A percentile compares a stretch with the other conserved stretches of the same genome.
Evolutionary conservation across 1,284 basidiomycete species (phyloP).

Genomic region (Ustilago hordei): DNA sequence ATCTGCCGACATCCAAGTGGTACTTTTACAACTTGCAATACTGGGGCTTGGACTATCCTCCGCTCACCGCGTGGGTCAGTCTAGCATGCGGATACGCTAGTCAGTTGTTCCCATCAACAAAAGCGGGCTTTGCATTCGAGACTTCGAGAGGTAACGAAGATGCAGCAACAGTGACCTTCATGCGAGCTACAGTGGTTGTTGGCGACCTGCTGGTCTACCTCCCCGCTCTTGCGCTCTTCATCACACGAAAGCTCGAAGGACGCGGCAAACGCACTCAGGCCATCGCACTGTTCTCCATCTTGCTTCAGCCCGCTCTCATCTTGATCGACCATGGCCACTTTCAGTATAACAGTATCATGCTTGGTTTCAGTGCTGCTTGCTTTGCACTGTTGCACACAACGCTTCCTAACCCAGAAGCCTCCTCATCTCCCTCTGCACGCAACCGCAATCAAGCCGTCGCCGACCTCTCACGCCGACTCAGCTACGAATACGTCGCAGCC

Average conservation of each 20-base stretch:
- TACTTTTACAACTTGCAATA: conserved; percentile 87
- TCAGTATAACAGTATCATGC: conserved; percentile 73
- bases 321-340: conserved; percentile 92
- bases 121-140: conserved; percentile 75
- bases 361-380: conserved; percentile 61
- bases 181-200: conserved; percentile 81
- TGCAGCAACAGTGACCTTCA: conserved; percentile 75
- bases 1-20: conserved; percentile 81
- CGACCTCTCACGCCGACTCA: conserved; percentile 61
- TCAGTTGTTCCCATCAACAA: conserved; percentile 37
- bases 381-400: conserved; percentile 63
- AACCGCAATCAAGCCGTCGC: conserved; percentile 36
- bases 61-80: conserved; percentile 79
- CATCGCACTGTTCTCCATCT: conserved; percentile 72
- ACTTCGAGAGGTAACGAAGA: conserved; percentile 83
- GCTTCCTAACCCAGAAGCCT: conserved; percentile 60
- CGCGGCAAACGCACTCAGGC: conserved; percentile 61
- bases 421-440: conserved; percentile 5
- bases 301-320: conserved; percentile 85
- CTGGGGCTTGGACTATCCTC: conserved; percentile 87
- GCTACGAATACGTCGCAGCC: conserved; percentile 75
- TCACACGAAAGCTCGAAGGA: conserved; percentile 55
- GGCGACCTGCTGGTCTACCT: conserved; percentile 82
- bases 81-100: conserved; percentile 43
- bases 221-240: conserved; percentile 73